Conservation (phyloP, 2,329 filamentous ascomycete species). For the Thielaviopsis ethacetica region DNA sequence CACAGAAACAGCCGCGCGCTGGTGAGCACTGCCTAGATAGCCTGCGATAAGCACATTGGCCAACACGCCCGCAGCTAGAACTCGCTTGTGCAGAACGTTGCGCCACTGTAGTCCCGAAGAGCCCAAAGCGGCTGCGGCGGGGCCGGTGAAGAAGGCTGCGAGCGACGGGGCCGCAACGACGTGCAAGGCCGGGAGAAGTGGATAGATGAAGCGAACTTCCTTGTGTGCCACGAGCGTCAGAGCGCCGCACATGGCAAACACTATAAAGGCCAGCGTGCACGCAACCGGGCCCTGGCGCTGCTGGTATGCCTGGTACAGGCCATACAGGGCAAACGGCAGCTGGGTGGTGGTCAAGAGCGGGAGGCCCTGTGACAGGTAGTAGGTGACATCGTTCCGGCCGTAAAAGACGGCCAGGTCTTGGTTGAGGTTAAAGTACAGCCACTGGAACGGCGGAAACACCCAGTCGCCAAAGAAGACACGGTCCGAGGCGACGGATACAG, state of each 20-base stretch:
- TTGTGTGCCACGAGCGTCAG: constrained; percentile 83
- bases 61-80: constrained; percentile 42
- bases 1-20: constrained; percentile 62
- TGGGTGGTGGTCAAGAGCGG: constrained; percentile 73
- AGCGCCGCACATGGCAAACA: constrained; percentile 40
- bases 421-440: constrained; percentile 78
- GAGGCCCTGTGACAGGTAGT: constrained; percentile 80
- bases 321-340: constrained; percentile 57
- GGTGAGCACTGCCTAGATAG: constrained; percentile 64
- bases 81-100: constrained; percentile 27
- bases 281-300: constrained; percentile 29
- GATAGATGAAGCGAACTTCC: constrained; percentile 93
- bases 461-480: constrained; percentile 66
- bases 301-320: constrained; percentile 36
- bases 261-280: constrained; percentile 34
- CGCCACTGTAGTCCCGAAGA: not conserved
- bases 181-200: constrained; percentile 73
- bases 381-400: constrained; percentile 77
- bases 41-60: constrained; percentile 54
- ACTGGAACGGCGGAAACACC: constrained; percentile 78
- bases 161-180: constrained; percentile 57
- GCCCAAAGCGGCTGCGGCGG: too few species aligned
- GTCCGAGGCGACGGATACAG: constrained; percentile 51
- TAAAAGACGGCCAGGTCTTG: constrained; percentile 87
- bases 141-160: constrained; percentile 44